phyloP scores from a whole-genome alignment of 495 filamentous ascomycete species.

The Tricharina praecox region DNA sequence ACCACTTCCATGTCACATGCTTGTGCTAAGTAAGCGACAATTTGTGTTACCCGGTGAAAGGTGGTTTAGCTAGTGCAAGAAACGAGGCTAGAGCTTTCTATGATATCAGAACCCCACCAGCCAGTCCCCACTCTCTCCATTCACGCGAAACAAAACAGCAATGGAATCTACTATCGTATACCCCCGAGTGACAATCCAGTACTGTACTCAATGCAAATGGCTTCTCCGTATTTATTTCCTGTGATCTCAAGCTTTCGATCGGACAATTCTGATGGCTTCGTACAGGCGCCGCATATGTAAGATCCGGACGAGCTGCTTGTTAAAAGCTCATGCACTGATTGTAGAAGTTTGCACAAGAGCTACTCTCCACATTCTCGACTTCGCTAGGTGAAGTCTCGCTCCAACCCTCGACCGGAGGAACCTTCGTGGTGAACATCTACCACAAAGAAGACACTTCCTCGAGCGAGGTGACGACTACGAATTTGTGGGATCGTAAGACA shows the following conservation, averaged over 20 bases:
- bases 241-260: not conserved
- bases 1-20: too few species aligned
- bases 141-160: not conserved
- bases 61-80: not conserved
- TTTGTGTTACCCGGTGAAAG: not conserved
- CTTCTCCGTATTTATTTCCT: constrained; percentile 42
- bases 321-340: not conserved
- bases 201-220: constrained; percentile 82
- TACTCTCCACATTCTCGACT: constrained; percentile 85
- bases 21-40: too few species aligned
- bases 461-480: constrained; percentile 27
- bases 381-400: constrained; percentile 82
- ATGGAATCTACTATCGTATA: constrained; percentile 9
- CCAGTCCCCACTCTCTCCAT: too few species aligned
- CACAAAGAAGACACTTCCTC: constrained; percentile 19
- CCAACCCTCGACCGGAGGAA: constrained; percentile 65
- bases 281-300: not conserved
- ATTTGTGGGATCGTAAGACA: constrained; percentile 76
- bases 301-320: not conserved
- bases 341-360: constrained; percentile 84
- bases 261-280: not conserved
- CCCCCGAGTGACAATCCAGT: constrained; percentile 57
- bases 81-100: too few species aligned
- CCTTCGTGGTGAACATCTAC: constrained; percentile 56
- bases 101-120: too few species aligned